Evolutionary conservation across 2,329 filamentous ascomycete genomes (phyloP).

Genomic region (Chaetomium sp.): DNA sequence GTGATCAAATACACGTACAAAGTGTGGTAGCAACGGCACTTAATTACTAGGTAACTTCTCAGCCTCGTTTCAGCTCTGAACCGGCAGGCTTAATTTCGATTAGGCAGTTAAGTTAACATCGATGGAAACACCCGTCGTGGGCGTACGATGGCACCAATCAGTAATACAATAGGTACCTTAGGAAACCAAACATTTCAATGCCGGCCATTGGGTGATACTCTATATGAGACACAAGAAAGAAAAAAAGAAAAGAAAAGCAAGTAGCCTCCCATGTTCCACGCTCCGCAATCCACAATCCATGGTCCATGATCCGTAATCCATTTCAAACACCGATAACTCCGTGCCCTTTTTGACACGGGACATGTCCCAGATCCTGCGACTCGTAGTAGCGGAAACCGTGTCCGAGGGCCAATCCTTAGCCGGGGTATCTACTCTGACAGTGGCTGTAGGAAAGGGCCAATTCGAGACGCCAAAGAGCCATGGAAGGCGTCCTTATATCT

Average conservation of each 20-base stretch:
- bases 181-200: neutral
- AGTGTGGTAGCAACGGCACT: too few species aligned
- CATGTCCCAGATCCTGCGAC: neutral
- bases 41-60: too few species aligned
- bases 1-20: too few species aligned
- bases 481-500: neutral
- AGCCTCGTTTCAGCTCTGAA: too few species aligned
- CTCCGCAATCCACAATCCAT: neutral
- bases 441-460: neutral
- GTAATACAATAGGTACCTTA: neutral
- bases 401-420: neutral
- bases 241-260: neutral
- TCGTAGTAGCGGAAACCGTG: neutral
- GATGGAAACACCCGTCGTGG: neutral
- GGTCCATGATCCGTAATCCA: neutral
- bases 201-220: neutral
- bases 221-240: neutral
- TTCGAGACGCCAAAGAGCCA: neutral
- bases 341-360: neutral
- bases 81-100: too few species aligned
- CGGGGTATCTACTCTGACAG: neutral
- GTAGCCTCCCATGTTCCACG: neutral
- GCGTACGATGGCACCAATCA: neutral
- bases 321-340: neutral
- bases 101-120: too few species aligned